phyloP scores from a whole-genome alignment of 768 basidiomycete species.

The Serendipita vermifera region DNA sequence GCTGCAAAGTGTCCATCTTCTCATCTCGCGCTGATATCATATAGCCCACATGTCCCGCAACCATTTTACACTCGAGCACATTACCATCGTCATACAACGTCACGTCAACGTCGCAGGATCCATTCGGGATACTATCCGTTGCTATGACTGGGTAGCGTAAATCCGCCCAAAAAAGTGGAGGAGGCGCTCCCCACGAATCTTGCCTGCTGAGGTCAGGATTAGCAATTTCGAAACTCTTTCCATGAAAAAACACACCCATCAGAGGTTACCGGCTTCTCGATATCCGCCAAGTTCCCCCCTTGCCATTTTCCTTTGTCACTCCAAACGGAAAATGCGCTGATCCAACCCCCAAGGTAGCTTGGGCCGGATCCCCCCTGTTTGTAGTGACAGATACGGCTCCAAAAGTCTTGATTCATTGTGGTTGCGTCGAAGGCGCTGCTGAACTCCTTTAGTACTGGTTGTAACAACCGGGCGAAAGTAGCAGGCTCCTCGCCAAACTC shows the following conservation, averaged over 20 bases:
- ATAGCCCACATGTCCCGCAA: neutral
- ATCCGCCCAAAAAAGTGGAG: neutral
- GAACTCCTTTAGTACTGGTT: conserved; percentile 27
- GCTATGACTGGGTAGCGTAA: neutral
- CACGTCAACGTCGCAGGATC: neutral
- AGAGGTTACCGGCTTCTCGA: neutral
- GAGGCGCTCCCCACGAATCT: neutral
- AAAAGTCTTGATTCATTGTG: neutral
- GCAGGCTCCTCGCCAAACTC: conserved; percentile 26
- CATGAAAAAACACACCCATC: neutral
- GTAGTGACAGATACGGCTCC: conserved; percentile 14
- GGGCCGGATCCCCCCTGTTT: conserved; percentile 21
- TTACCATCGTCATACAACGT: neutral
- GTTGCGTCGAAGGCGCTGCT: conserved; percentile 19
- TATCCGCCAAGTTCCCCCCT: conserved; percentile 12
- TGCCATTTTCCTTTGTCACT: conserved; percentile 24
- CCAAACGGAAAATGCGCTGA: conserved; percentile 28
- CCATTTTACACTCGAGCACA: neutral
- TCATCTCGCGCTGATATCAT: neutral
- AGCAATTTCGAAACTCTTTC: neutral
- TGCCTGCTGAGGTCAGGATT: neutral
- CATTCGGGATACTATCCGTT: neutral
- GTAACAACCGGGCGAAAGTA: conserved; percentile 30
- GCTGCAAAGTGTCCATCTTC: neutral
- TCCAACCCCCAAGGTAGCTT: conserved; percentile 29